Evolutionary conservation across 345 rosid species (phyloP), one percentile per base, ranked within the genome.

Genomic region (Gynandropsis gynandra): DNA sequence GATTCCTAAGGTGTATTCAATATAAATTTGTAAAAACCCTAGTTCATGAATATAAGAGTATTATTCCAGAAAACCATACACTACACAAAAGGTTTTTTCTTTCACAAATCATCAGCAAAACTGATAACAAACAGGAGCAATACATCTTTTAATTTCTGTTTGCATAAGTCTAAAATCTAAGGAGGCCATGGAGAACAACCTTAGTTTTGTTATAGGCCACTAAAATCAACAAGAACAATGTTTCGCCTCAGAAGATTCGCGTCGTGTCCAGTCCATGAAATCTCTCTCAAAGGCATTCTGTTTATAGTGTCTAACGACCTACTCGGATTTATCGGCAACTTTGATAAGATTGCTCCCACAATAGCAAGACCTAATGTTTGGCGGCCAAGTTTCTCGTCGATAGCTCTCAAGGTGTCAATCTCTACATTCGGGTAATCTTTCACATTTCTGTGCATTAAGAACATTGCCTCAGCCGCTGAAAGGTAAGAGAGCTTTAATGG

Each of bases 291-390:
- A 13, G 94, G 95, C 85, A 88, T 81, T 72, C 95, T 74, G 54
- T 82, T 87, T 41, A 87, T 67, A 10, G 97, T 87, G 58, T 92
- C 97, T 68, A 87, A 60, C 4, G 87, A 72, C 74, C 95, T 59
- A 73, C 90, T 85, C 1, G 98, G 97, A 39, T 70, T 85, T 56
- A 87, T 85, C 1, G 97, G 97, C 34, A 92, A 83, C 74, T 92
- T 97, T 0, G 94, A 81, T 54, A 92, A 63, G 36, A 88, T 80
- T 3, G 95, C 79, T 32, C 98, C 97, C 9, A 85, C 83, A 0
- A 87, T 65, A 0, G 95, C 85, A 8, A 92, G 84, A 35, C 95
- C 97, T 32, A 85, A 50, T 4, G 95, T 85, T 55, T 83, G 54
- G 52, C 98, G 55, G 20, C 90, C 94, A 18, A 83, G 71, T 62